phyloP scores from a whole-genome alignment of 805 yeast genomes.

The Kregervanrija delftensis region DNA sequence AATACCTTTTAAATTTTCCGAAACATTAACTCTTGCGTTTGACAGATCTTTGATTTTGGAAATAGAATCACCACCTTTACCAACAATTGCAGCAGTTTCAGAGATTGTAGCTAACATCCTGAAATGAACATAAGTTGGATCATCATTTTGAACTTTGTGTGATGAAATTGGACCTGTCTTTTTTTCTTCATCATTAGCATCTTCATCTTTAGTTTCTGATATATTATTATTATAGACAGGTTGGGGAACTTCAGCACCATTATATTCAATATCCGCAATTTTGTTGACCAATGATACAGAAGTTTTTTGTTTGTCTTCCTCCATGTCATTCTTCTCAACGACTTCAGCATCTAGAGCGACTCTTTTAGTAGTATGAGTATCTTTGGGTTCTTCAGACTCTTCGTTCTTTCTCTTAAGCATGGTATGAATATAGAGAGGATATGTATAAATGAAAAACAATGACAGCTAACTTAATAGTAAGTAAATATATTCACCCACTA shows the following conservation, averaged over 20 bases:
- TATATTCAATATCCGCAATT: neutral
- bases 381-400: constrained; percentile 34
- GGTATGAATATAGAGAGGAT: no score
- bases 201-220: neutral
- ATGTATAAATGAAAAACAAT: no score
- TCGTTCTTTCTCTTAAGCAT: constrained; percentile 66
- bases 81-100: constrained; percentile 71
- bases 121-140: constrained; percentile 57
- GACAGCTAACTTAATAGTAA: no score
- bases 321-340: constrained; percentile 35
- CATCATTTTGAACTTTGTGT: constrained; percentile 29
- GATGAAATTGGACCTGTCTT: constrained; percentile 14
- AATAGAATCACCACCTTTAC: constrained; percentile 74
- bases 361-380: constrained; percentile 50
- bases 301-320: constrained; percentile 35
- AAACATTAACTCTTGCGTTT: constrained; percentile 58
- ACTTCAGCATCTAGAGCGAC: constrained; percentile 66
- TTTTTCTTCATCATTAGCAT: neutral
- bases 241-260: neutral
- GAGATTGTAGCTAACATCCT: constrained; percentile 71
- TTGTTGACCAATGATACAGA: constrained; percentile 29
- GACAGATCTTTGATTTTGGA: constrained; percentile 57
- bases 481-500: no score
- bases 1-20: constrained; percentile 64
- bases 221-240: neutral